Percentiles rank a stretch among this genome's conserved stretches.
phyloP scores from a whole-genome alignment of 352 stramenopile genomes.

The Globisporangium cylindrosporum region DNA sequence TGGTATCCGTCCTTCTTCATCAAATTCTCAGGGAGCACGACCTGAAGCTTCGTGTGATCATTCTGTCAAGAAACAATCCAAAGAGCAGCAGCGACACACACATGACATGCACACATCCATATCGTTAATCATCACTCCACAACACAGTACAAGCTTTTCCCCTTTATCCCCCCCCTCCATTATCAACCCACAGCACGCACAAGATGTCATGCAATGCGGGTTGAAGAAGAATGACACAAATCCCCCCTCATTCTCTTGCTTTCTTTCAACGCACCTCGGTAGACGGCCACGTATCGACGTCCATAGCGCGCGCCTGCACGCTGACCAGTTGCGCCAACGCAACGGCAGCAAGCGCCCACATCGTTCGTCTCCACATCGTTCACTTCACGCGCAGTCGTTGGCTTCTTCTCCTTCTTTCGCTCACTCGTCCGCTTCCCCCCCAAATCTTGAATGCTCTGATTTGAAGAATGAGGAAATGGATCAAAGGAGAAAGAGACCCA shows the following conservation, averaged over 20 bases:
- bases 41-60: constrained; percentile 87
- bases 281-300: constrained; percentile 82
- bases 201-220: neutral
- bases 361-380: constrained; percentile 12
- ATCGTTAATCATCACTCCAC: constrained; percentile 10
- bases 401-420: constrained; percentile 8
- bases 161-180: neutral
- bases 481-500: neutral
- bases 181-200: constrained; percentile 7
- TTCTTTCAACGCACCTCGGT: constrained; percentile 48
- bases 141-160: neutral
- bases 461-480: neutral
- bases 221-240: neutral
- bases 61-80: constrained; percentile 33
- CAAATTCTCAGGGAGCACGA: constrained; percentile 86
- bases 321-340: constrained; percentile 20
- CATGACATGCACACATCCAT: neutral
- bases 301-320: constrained; percentile 48
- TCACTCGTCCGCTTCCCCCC: neutral
- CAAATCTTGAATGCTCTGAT: constrained; percentile 17
- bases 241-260: neutral
- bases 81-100: constrained; percentile 3
- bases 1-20: constrained; percentile 92
- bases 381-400: constrained; percentile 11
- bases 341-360: constrained; percentile 13